Base-by-base conservation (phyloP, 1,284 basidiomycete species). In the Microbotryum scabiosae region DNA sequence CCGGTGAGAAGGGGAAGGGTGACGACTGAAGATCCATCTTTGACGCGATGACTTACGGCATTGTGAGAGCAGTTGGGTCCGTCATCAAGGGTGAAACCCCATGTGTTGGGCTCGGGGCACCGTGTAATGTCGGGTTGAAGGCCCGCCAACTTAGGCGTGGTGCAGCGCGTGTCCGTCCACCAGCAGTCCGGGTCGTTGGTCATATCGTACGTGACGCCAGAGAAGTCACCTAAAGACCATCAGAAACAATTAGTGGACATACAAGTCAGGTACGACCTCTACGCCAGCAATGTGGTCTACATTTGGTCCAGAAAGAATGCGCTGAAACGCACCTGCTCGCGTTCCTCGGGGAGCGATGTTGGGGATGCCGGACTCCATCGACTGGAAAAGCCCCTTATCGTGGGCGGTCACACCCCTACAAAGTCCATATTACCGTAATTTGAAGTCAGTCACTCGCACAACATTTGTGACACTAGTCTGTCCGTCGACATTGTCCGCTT, bases 81-180 rank as follows among this genome's bases (percentile, higher is more conserved):
- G 62, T 81, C 79, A 67, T 82, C 80, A 58, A 78, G 79, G 1
- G 77, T 77, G 41, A 78, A 72, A 32, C 80, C 80, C 76, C 77
- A 81, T 1, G 79, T 79, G 50, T 73, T 67, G 4, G 79, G 78
- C 69, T 80, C 78, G 21, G 76, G 75, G 61, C 76, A 77, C 20
- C 55, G 28, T 8, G 73, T 73, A 8, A 79, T 65, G 61, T 81
- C 79, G 26, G 70, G 63, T 5, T 66, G 54, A 14, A 80, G 52
- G 4, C 61, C 55, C 2, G 51, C 32, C 25, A 66, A 23, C 56
- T 68, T 69, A 1, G 66, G 65, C 9, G 32, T 52, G 1, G 61
- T 65, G 65, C 78, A 78, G 49, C 71, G 63, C 18, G 64, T 66
- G 54, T 69, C 72, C 1, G 76, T 74, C 77, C 76, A 78, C 76